Base-by-base conservation (phyloP, 805 yeast species). In the Huiozyma naganishii region DNA sequence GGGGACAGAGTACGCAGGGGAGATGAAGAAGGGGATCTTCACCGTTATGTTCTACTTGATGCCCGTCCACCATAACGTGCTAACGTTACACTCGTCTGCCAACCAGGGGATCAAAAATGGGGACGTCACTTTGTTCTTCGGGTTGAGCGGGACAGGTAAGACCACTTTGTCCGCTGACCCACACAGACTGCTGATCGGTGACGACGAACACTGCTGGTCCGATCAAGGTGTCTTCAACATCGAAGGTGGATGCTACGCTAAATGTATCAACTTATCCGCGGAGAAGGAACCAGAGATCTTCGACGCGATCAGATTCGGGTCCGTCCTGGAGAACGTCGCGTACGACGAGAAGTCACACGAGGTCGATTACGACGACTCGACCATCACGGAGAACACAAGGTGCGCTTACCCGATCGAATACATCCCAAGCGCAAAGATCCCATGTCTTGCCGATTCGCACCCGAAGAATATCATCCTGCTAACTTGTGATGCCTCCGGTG, bases 151-250 rank as follows among this genome's bases (percentile, higher is more conserved):
- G 66, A 90, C 98, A 39, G 98, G 98, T 67, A 90, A 90, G 74
- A 90, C 98, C 53, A 90, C 98, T 12, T 72, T 90, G 56, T 84
- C 95, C 55, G 97, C 97, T 44, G 97, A 90, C 65, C 95, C 96
- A 47, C 73, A 86, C 70, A 83, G 98, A 68, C 70, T 76, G 65
- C 77, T 90, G 65, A 90, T 90, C 63, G 98, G 98, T 66, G 98
- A 90, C 67, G 98, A 90, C 65, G 98, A 90, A 72, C 98, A 90
- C 73, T 90, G 97, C 74, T 90, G 98, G 98, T 85, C 97, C 13
- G 95, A 90, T 68, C 73, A 83, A 55, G 98, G 98, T 71, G 97
- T 90, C 47, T 90, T 90, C 81, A 92, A 92, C 78, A 89, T 90
- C 60, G 98, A 90, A 73, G 98, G 98, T 68, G 98, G 98, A 53